Evolutionary conservation across 2,329 filamentous ascomycete species (phyloP), one percentile per base, ranked within the genome.

Genomic region (Lecanicillium sp.): DNA sequence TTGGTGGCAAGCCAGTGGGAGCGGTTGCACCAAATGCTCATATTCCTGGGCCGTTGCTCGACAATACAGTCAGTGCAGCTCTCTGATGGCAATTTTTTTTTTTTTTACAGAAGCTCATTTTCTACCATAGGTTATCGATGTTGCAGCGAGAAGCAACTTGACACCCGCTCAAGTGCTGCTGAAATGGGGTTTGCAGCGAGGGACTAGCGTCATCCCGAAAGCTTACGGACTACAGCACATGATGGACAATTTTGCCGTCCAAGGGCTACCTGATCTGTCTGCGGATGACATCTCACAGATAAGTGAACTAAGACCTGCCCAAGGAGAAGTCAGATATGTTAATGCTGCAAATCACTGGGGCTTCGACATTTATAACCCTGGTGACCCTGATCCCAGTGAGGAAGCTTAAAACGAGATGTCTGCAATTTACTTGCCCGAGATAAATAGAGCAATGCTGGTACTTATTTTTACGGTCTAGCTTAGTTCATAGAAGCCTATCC

Each of bases 171-270:
- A 40, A 11, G 38, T 40, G 33, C 38, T 40, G 1, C 19, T 40
- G 7, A 40, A 40, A 40, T 40, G 38, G 38, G 38, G 33, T 16
- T 9, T 40, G 5, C 38, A 40, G 38, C 18, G 38, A 17, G 38
- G 38, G 27, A 40, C 38, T 9, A 40, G 38, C 16, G 38, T 40
- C 9, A 40, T 40, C 19, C 38, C 38, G 3, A 40, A 40, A 28
- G 32, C 38, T 12, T 40, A 36, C 15, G 32, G 33, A 4, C 18
- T 28, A 9, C 12, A 27, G 3, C 38, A 40, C 8, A 40, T 40
- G n/a, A 6, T 14, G 12, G 38, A 40, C 28, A 40, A 40, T 9
- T 35, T 35, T 36, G 33, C 33, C 2, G 19, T 32, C 9, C 5
- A 35, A 2, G 11, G 4, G 3, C 4, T 36, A 11, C 15, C 28